These are phyloP conservation scores for Globisporangium abappressorium DNA, from an alignment of 352 stramenopile species.

Conservation along the genomic window DNA sequence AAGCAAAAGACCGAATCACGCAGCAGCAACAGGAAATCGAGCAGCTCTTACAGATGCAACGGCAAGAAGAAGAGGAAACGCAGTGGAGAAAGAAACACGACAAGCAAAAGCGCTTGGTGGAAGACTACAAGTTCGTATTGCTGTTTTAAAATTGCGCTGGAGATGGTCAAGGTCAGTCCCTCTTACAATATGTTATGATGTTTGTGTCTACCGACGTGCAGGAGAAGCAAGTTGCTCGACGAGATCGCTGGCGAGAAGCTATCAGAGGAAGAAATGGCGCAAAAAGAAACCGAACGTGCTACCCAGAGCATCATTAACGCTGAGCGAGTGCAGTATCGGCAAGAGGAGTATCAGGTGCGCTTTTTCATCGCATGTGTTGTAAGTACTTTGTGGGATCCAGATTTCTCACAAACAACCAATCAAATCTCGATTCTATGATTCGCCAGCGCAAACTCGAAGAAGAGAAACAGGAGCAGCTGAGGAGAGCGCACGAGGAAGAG, in stretches of 20 bases:
- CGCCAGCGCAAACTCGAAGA: constrained; percentile 55
- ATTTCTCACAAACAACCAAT: not conserved
- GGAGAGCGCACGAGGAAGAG: constrained; percentile 26
- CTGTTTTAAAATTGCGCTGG: not conserved
- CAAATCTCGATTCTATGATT: not conserved
- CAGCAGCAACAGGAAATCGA: constrained; percentile 58
- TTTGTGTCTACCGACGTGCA: not conserved
- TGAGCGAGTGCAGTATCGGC: constrained; percentile 63
- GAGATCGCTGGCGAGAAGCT: constrained; percentile 43
- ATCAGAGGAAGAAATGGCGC: constrained; percentile 30
- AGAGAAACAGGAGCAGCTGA: constrained; percentile 31
- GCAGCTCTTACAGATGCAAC: constrained; percentile 32
- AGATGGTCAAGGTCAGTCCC: not conserved
- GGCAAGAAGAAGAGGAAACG: constrained; percentile 34
- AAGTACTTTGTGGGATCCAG: not conserved
- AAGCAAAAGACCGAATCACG: constrained; percentile 55
- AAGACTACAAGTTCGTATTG: constrained; percentile 49
- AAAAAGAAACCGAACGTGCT: constrained; percentile 30
- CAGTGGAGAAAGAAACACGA: constrained; percentile 44
- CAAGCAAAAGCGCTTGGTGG: constrained; percentile 44
- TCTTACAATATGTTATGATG: not conserved
- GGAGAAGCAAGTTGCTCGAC: constrained; percentile 39
- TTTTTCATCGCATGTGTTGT: not conserved
- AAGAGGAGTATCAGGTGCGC: constrained; percentile 51
- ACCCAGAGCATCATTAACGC: constrained; percentile 46